Base-by-base conservation (phyloP, 2,329 filamentous ascomycete genomes). In the Monilinia fructigena region DNA sequence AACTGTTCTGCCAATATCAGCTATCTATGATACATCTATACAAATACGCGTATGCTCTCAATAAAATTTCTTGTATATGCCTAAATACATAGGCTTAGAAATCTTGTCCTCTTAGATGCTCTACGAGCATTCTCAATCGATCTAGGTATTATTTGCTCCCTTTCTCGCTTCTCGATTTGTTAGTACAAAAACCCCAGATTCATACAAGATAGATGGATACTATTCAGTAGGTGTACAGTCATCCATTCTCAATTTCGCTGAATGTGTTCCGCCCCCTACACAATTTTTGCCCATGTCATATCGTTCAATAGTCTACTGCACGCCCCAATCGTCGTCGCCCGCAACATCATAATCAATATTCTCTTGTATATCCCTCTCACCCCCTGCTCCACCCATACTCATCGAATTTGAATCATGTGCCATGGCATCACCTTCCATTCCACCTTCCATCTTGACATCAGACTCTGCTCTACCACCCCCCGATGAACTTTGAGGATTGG, bases 271-370 rank as follows among this genome's bases (percentile, higher is more conserved):
- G 23, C 40, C 38, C 14, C 14, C 16, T 63, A 31, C 26, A 16
- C 18, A n/a, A 6, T 38, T 12, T 26, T 18, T 38, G 45, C 20
- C 35, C 18, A 2, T 23, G 11, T 63, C 26, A 11, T 35, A 11
- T 18, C 10, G 14, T 26, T 14, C 50, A 47, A 47, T 8, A 8
- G 31, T 26, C 26, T 50, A 65, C 35, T 65, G 63, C 42, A 63
- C 60, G 12, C 60, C 60, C 71, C 76, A 76, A 66, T 79, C 77
- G 68, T 78, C 75, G 68, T 79, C 78, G 67, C 78, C 78, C 5
- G 78, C 78, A 62, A 79, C 77, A 69, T 80, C 78, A 69, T 79
- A 79, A 72, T 79, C 78, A 52, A 77, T 59, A 71, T 77, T 72
- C 60, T 73, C 69, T 35, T 71, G 67, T 35, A 26, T 20, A 0